Conservation (phyloP, 306 rosid species). For the Cicer judaicum region DNA sequence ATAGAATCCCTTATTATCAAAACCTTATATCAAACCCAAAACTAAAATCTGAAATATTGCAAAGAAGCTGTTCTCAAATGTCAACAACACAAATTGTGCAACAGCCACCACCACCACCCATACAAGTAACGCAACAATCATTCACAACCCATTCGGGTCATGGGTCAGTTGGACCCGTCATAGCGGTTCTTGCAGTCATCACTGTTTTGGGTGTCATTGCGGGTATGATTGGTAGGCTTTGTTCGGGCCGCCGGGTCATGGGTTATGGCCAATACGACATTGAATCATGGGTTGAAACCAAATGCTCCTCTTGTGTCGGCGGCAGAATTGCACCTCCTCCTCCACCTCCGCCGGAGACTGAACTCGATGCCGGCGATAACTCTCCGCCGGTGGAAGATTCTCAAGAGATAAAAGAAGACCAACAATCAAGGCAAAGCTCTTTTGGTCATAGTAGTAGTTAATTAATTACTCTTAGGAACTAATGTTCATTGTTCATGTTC, state of each 20-base stretch:
- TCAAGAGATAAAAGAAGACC: slow-evolving; percentile 57
- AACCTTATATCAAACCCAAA: slow-evolving; percentile 21
- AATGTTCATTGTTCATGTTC: slow-evolving; percentile 14
- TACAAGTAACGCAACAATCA: slow-evolving; percentile 54
- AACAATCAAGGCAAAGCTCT: slow-evolving; percentile 36
- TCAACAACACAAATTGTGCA: slow-evolving; percentile 57
- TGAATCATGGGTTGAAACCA: slow-evolving; percentile 77
- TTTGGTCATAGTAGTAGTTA: slow-evolving; percentile 33
- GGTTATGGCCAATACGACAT: slow-evolving; percentile 70
- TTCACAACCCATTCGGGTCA: slow-evolving; percentile 62
- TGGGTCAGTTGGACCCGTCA: slow-evolving; percentile 81
- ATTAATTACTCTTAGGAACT: neutral
- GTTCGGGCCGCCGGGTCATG: slow-evolving; percentile 81
- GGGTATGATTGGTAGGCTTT: slow-evolving; percentile 82
- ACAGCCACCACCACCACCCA: slow-evolving; percentile 62
- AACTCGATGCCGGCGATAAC: slow-evolving; percentile 1
- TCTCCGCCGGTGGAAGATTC: slow-evolving; percentile 39
- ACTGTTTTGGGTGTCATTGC: slow-evolving; percentile 75
- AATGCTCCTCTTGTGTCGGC: slow-evolving; percentile 83
- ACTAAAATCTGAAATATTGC: slow-evolving; percentile 3
- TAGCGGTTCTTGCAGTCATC: slow-evolving; percentile 76
- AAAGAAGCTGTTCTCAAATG: slow-evolving; percentile 43
- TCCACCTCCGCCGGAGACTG: slow-evolving; percentile 38
- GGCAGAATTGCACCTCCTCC: slow-evolving; percentile 61
- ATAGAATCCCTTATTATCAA: too few species aligned